Base-by-base conservation (phyloP, 495 filamentous ascomycete species). In the Penicillium paradoxum region DNA sequence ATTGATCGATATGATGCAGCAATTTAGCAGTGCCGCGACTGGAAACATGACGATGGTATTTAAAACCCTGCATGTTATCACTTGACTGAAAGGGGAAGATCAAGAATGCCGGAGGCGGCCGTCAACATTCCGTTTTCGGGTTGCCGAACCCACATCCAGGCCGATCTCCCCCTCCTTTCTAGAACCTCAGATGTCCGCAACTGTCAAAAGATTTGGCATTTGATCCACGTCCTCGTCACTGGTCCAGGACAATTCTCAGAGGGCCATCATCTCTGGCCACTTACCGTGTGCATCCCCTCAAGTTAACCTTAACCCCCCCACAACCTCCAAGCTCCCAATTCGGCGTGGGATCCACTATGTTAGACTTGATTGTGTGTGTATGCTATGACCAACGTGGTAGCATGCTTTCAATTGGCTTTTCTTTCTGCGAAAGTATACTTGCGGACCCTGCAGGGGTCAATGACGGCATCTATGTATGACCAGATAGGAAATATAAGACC, bases 401-500 rank as follows among this genome's bases (percentile, higher is more conserved):
- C 55, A 51, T 58, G 47, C 54, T 49, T 63, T 63, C 55, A 53
- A 59, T 55, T 14, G 48, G 14, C 25, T n/a, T 11, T 37, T 15
- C 39, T n/a, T 10, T 34, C 13, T 14, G 37, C 39, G 17, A 52
- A 25, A 47, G 30, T 30, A 38, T 44, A 17, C 33, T 30, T 54
- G 48, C 39, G 29, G 36, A 44, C 29, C 45, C 32, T 25, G 9
- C 54, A 57, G 58, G 53, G 56, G 53, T 65, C 54, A 38, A 67
- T 67, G 64, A 65, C 64, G 59, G 62, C 62, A 65, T 67, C 39
- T 47, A 58, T 32, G 34, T 33, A 33, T 25, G 25, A 39, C 37
- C 46, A 38, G 14, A 21, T 21, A 18, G n/a, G 40, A 37, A 45
- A 18, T 25, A 33, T n/a, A 54, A 57, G 55, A 63, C 53, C 39